Conservation (phyloP, 768 basidiomycete genomes). For the Auriscalpium vulgare region DNA sequence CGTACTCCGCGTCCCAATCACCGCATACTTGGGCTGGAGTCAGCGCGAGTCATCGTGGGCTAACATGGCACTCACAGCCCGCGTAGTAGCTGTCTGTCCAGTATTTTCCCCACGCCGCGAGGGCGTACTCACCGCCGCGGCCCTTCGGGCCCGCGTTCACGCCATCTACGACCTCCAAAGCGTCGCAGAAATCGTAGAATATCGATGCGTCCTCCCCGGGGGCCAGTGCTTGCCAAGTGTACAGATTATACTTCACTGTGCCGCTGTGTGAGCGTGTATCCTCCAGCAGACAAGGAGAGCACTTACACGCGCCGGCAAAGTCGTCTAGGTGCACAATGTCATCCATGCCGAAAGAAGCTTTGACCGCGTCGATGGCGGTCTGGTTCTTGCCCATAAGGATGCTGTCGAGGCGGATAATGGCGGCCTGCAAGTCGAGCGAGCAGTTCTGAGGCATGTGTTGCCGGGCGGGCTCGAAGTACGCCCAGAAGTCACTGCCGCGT, state of each 20-base stretch:
- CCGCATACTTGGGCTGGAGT: constrained; percentile 37
- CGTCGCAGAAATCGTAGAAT: constrained; percentile 64
- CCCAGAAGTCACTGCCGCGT: constrained; percentile 48
- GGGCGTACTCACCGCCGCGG: constrained; percentile 55
- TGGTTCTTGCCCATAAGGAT: constrained; percentile 39
- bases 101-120: constrained; percentile 52
- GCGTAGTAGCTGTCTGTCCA: constrained; percentile 41
- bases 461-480: constrained; percentile 66
- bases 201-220: constrained; percentile 36
- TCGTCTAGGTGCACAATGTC: constrained; percentile 56
- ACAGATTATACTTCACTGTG: constrained; percentile 39
- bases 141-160: constrained; percentile 40
- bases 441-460: constrained; percentile 65
- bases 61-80: constrained; percentile 28
- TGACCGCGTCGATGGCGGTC: constrained; percentile 43
- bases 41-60: not conserved
- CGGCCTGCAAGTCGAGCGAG: constrained; percentile 61
- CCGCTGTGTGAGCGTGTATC: not conserved
- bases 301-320: constrained; percentile 48
- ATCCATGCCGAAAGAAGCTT: constrained; percentile 52
- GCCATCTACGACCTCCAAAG: constrained; percentile 56
- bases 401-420: constrained; percentile 52
- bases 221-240: constrained; percentile 62
- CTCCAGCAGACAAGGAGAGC: not conserved
- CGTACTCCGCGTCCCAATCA: constrained; percentile 20